Evolutionary conservation across 306 rosid genomes (phyloP), one percentile per base, ranked within the genome.

Genomic region (Senna siamea): DNA sequence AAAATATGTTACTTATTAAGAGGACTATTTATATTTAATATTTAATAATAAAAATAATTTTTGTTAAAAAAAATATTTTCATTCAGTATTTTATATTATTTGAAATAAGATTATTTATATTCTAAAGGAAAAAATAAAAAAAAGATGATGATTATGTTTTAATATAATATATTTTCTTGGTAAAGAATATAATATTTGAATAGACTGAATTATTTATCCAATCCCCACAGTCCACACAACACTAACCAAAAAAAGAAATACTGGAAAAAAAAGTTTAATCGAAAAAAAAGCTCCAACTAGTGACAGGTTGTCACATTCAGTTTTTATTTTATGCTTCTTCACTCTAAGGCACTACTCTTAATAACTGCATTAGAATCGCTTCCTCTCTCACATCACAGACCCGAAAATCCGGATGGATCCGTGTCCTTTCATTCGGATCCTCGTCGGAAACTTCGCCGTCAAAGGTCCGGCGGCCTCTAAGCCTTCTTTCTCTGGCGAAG

Each of bases 381-480:
- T 43, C 40, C 15, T 30, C 44, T 19, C 6, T 66, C 72, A 22
- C 22, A 6, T 47, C 34, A 1, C 62, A 12, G 2, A 11, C 71
- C 23, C 8, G 7, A 44, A 44, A 4, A 4, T 28, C 41, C 6
- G 28, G 5, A 89, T 92, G 98, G 96, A 92, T 86, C 96, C 96
- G 53, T 89, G 98, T 76, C 82, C 87, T 2, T 92, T 85, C 48
- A 76, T 86, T 60, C 96, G 98, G 87, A 67, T 92, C 76, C 88
- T 89, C 17, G 69, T 92, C 69, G 90, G 93, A 22, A 89, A 90
- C 88, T 66, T 92, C 9, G 87, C 90, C 53, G 56, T 92, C 15
- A 89, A 88, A 60, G 80, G 81, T 3, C 87, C 87, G 28, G 72
- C 82, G 1, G 76, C 82, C 8, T 77, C 96, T 0, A 85, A 54